Conservation (phyloP, 2,329 filamentous ascomycete species). For the Hypomyces rosellus region DNA sequence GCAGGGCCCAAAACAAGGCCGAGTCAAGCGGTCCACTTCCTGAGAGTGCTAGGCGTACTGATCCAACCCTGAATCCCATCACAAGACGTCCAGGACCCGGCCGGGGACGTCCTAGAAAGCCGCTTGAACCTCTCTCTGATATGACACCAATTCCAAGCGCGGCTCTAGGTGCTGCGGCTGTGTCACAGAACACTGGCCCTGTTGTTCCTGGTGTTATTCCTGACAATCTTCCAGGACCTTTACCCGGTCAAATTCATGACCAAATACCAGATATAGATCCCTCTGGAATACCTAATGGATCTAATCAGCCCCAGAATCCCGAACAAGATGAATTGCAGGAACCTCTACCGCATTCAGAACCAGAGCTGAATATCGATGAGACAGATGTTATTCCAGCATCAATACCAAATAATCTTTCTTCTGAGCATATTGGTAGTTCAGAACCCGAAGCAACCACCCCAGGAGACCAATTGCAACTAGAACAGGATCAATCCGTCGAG, state of each 20-base stretch:
- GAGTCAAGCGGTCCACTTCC: constrained; percentile 32
- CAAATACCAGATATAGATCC: constrained; percentile 7
- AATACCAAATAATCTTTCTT: constrained; percentile 3
- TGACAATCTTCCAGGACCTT: constrained; percentile 1
- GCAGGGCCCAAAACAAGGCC: constrained; percentile 48
- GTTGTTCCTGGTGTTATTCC: background rate
- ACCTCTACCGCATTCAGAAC: background rate
- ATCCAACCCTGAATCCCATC: constrained; percentile 52
- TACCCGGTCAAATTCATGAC: constrained; percentile 1
- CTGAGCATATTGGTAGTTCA: constrained; percentile 5
- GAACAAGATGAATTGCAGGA: constrained; percentile 2
- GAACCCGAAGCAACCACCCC: constrained; percentile 3
- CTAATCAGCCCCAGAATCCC: constrained; percentile 15
- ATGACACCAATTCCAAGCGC: constrained; percentile 20
- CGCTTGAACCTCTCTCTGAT: background rate
- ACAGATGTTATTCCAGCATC: constrained; percentile 1
- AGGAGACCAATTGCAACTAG: constrained; percentile 9
- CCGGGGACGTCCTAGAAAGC: constrained; percentile 47
- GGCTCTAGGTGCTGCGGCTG: constrained; percentile 1
- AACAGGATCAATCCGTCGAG: constrained; percentile 16
- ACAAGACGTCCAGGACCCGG: constrained; percentile 55
- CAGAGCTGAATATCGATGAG: constrained; percentile 2
- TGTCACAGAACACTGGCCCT: background rate
- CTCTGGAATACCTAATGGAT: background rate
- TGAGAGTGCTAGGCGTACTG: constrained; percentile 34